phyloP scores from a whole-genome alignment of 2,329 filamentous ascomycete genomes.

The Trichophyton verrucosum region DNA sequence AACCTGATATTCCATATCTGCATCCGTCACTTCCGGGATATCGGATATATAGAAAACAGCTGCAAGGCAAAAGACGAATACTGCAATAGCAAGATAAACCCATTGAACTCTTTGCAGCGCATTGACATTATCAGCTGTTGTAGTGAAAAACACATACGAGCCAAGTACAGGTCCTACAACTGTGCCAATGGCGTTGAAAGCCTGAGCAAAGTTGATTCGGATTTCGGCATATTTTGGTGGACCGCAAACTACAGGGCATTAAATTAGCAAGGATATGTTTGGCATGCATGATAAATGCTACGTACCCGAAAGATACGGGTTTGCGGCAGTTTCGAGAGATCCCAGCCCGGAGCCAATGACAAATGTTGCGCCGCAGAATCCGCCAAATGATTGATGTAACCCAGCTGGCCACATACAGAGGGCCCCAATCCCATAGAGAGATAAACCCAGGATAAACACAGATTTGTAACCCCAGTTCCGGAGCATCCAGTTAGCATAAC shows the following conservation, averaged over 20 bases:
- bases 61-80: conserved; percentile 57
- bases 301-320: conserved; percentile 56
- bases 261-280: background rate
- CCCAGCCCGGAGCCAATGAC: conserved; percentile 62
- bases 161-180: conserved; percentile 62
- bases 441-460: conserved; percentile 64
- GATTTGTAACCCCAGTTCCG: conserved; percentile 65
- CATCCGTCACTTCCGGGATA: conserved; percentile 61
- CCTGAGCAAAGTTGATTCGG: conserved; percentile 64
- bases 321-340: conserved; percentile 64
- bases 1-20: conserved; percentile 55
- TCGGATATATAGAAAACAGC: conserved; percentile 53
- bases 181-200: conserved; percentile 63
- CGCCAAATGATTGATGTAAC: conserved; percentile 58
- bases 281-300: background rate
- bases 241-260: conserved; percentile 47
- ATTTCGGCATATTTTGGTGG: conserved; percentile 63
- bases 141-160: conserved; percentile 59
- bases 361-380: conserved; percentile 60
- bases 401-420: conserved; percentile 78
- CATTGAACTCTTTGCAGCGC: conserved; percentile 60
- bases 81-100: conserved; percentile 68
- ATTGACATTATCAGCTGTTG: conserved; percentile 44
- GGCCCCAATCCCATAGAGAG: conserved; percentile 57
- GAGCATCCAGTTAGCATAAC: conserved; percentile 48